Evolutionary conservation across 1,284 basidiomycete species (phyloP), one percentile per base, ranked within the genome.

Genomic region (Melampsora larici-populina): DNA sequence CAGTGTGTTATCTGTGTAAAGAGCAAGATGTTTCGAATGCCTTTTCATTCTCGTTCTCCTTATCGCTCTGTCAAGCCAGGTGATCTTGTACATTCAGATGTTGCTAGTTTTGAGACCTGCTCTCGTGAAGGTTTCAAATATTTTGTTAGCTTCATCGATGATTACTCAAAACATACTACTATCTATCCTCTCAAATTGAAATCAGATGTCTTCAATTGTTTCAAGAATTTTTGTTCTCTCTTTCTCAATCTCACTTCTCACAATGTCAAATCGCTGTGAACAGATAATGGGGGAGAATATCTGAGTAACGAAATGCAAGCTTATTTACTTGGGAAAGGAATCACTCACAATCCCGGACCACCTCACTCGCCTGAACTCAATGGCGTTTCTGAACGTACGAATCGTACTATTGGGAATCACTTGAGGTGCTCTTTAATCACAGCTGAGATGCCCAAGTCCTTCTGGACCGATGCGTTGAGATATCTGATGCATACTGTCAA

Each of bases 361-460:
- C 85, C 86, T 70, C 82, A 86, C 75, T 82, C 84, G 3, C 84
- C 83, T 1, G 79, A 81, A 67, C n/a, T n/a, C n/a, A n/a, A n/a
- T n/a, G n/a, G n/a, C n/a, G n/a, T n/a, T n/a, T n/a, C n/a, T n/a
- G n/a, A 83, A 79, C 71, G 84, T 64, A 13, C 79, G 29, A 79
- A 82, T 78, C 73, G 83, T 1, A 85, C 82, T 5, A 62, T 55
- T 4, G 13, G 5, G 5, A 70, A 70, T 55, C 48, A 49, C 46
- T 24, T 70, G 6, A 29, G 26, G 55, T 51, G 18, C n/a, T n/a
- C 46, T 51, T 26, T 55, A 6, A 17, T 29, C 21, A 8, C 13
- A 17, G 17, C 68, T 13, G 17, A 11, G 13, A 21, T 70, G 6
- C 68, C 49, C 5, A 70, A 70, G 31, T 55, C 15, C 26, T 70